Base-by-base conservation (phyloP, 139 green algal species). In the Chlamydomonas eustigma region DNA sequence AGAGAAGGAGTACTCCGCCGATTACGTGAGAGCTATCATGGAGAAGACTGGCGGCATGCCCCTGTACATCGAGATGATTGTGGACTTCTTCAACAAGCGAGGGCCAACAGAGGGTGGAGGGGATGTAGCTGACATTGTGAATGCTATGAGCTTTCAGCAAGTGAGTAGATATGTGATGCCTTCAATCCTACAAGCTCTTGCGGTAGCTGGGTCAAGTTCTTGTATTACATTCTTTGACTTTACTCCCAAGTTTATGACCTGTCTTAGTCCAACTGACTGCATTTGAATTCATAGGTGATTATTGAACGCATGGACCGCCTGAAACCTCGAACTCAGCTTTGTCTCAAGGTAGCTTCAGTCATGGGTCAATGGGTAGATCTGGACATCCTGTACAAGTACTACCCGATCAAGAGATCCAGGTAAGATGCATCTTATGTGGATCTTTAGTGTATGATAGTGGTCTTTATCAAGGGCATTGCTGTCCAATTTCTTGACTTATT, bases 1-100 rank as follows among this genome's bases (percentile, higher is more conserved):
- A 25, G 78, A 79, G 37, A 69, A 64, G 37, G 74, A 74, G 73
- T 84, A 87, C 76, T 71, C 78, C 0, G 68, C 83, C 1, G 71
- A 91, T 50, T 82, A 88, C n/a, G 86, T 89, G 25, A 37, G 74
- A 31, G 76, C 86, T 38, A 71, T 94, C 32, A 87, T 81, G 80
- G 90, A 93, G 81, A 88, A 88, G 76, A 90, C 83, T 3, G 80
- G 76, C 2, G 90, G 90, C 51, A 85, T 93, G 78, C 90, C 90
- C 34, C 74, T 89, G 36, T 94, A 90, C 75, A 82, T 92, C 5
- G 86, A 93, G 39, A 83, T 84, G 80, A 64, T 84, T 22, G 51
- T 12, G 4, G 58, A 78, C 2, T 77, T 77, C 28, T 39, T 77
- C 4, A 70, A 37, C 63, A 22, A 28, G 8, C n/a, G 25, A 28